Conservation (phyloP, 139 green algal genomes). For the Picochlorum sp. region DNA sequence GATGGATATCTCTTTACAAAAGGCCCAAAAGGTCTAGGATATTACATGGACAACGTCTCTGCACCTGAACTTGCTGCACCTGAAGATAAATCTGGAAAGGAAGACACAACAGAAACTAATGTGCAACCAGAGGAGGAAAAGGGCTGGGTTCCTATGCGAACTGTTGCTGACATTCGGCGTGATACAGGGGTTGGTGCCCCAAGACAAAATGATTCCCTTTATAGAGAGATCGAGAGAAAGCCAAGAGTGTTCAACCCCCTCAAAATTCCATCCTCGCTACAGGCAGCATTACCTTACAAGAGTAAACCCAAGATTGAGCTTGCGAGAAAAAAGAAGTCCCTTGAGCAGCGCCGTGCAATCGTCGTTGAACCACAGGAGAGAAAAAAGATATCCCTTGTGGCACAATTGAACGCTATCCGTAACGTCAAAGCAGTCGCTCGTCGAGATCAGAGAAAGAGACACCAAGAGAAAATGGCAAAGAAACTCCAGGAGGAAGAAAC, state of each 20-base stretch:
- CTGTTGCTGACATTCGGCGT: slow-evolving; percentile 75
- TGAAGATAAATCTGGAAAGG: neutral
- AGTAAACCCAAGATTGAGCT: slow-evolving; percentile 84
- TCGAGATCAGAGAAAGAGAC: slow-evolving; percentile 32
- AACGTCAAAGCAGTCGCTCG: slow-evolving; percentile 76
- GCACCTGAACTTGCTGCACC: neutral
- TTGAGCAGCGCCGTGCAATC: slow-evolving; percentile 77
- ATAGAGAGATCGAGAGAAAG: slow-evolving; percentile 69
- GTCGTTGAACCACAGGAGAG: slow-evolving; percentile 61
- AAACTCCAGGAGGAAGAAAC: slow-evolving; percentile 35
- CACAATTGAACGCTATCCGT: slow-evolving; percentile 90
- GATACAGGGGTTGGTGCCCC: slow-evolving; percentile 65
- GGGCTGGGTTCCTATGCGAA: slow-evolving; percentile 77
- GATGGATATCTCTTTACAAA: slow-evolving; percentile 61
- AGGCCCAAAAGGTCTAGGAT: slow-evolving; percentile 55
- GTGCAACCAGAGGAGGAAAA: neutral
- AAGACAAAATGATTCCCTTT: slow-evolving; percentile 76
- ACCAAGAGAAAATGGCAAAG: slow-evolving; percentile 30
- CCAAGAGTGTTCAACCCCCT: slow-evolving; percentile 86
- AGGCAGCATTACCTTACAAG: slow-evolving; percentile 85
- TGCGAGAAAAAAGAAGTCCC: slow-evolving; percentile 50
- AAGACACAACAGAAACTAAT: neutral
- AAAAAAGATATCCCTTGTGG: slow-evolving; percentile 32
- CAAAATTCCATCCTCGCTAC: slow-evolving; percentile 70
- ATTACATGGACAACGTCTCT: slow-evolving; percentile 56